Percentiles rank a stretch among this genome's conserved stretches.
Conservation (phyloP, 768 basidiomycete genomes). For the Coprinellus micaceus region DNA sequence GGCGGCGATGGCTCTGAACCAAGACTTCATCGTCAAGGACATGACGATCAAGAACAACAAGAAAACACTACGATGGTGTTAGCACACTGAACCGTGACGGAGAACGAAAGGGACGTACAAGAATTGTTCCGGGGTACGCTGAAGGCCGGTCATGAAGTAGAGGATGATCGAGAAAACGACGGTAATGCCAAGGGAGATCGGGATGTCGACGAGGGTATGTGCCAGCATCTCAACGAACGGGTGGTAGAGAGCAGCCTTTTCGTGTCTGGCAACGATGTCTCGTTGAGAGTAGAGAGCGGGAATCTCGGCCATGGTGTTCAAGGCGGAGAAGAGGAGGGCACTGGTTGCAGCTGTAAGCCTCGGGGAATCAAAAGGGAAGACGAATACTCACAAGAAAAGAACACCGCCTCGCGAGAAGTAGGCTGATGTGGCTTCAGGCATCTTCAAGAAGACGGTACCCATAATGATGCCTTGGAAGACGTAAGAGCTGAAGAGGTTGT, state of each 20-base stretch:
- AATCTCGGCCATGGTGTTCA: constrained; percentile 63
- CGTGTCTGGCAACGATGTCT: constrained; percentile 56
- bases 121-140: constrained; percentile 18
- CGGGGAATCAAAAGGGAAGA: not conserved
- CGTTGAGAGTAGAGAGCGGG: constrained; percentile 59
- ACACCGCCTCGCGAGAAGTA: constrained; percentile 78
- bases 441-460: constrained; percentile 62
- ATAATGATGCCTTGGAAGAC: constrained; percentile 48
- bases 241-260: constrained; percentile 56
- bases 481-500: constrained; percentile 38
- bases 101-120: not conserved
- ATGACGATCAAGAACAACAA: constrained; percentile 54
- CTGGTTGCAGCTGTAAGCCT: constrained; percentile 25
- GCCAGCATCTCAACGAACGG: constrained; percentile 40
- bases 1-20: constrained; percentile 71
- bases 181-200: constrained; percentile 46
- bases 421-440: constrained; percentile 51
- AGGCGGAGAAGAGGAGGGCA: constrained; percentile 53
- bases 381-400: constrained; percentile 60
- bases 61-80: constrained; percentile 43
- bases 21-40: constrained; percentile 66
- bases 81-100: not conserved
- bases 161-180: constrained; percentile 45
- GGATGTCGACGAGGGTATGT: constrained; percentile 57
- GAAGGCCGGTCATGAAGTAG: constrained; percentile 63